These are phyloP conservation scores for Dimocarpus longan DNA, from an alignment of 345 rosid species.

Conservation along the genomic window DNA sequence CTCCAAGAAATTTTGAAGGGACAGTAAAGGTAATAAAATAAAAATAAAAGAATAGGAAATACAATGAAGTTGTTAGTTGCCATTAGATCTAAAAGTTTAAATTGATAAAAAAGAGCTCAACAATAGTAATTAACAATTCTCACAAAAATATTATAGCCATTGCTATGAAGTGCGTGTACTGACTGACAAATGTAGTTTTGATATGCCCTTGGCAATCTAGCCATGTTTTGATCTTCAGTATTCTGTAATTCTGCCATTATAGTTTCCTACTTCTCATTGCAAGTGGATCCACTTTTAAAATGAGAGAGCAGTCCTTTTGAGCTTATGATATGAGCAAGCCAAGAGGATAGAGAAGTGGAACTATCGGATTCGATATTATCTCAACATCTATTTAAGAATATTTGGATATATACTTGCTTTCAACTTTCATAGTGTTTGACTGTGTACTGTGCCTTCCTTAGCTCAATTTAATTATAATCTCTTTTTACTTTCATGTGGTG, in stretches of 20 bases:
- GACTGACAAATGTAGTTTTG: neutral
- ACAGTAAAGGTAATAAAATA: neutral
- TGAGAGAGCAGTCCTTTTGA: constrained; percentile 1
- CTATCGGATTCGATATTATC: neutral
- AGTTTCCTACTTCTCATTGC: neutral
- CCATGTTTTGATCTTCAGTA: neutral
- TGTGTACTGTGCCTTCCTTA: neutral
- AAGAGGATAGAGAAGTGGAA: neutral
- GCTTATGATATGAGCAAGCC: neutral
- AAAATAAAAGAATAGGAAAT: neutral
- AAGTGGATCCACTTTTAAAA: neutral
- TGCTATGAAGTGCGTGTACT: neutral
- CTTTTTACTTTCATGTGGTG: neutral
- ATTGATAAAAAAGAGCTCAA: no score
- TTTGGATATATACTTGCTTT: neutral
- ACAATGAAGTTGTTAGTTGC: no score
- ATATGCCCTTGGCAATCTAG: neutral
- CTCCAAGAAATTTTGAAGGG: neutral
- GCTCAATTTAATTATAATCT: neutral
- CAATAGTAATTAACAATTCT: neutral
- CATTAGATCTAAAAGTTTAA: no score
- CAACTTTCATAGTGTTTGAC: neutral
- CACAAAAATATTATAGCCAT: neutral
- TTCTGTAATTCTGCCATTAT: neutral
- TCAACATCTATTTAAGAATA: neutral